Base-by-base conservation (phyloP, 495 filamentous ascomycete genomes). In the Xylaria nigripes region DNA sequence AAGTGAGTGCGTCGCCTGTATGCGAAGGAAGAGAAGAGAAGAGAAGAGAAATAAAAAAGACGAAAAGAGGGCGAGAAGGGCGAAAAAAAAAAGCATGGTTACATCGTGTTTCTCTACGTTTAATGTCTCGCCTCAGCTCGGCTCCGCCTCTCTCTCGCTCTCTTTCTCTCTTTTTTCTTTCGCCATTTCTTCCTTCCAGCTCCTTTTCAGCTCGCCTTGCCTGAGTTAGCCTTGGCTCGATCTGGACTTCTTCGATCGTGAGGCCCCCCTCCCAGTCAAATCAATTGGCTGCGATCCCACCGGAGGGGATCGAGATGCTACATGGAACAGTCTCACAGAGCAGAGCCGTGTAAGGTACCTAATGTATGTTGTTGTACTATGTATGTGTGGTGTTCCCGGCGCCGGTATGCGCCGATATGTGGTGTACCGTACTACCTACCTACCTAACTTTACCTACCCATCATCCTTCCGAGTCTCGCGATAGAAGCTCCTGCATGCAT, bases 191-290 rank as follows among this genome's bases (percentile, higher is more conserved):
- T n/a, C n/a, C n/a, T n/a, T n/a, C n/a, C n/a, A n/a, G n/a, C n/a
- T n/a, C n/a, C n/a, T n/a, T n/a, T 48, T 54, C 51, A 54, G 51
- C 51, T 54, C 36, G 34, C 16, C 38, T 27, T 43, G 45, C 42
- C 51, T 54, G 45, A 41, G 32, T 15, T 34, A 7, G 12, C n/a
- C 1, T 27, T 27, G 21, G 1, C 10, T 29, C 5, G 45, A 46
- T 40, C 27, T 2, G 25, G 19, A 42, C 12, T 6, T n/a, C 13
- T n/a, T 15, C 16, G 13, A 2, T 36, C 5, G 15, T 36, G 6
- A 15, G 15, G n/a, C n/a, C n/a, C n/a, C n/a, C n/a, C n/a, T n/a
- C n/a, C 15, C 32, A 36, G 3, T 16, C 36, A 2, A 40, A 40
- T 40, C 36, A 36, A 36, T 36, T 36, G 32, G 32, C 32, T 12